Base-by-base conservation (phyloP, 2,329 filamentous ascomycete genomes). In the Sordariomycetes sp. region DNA sequence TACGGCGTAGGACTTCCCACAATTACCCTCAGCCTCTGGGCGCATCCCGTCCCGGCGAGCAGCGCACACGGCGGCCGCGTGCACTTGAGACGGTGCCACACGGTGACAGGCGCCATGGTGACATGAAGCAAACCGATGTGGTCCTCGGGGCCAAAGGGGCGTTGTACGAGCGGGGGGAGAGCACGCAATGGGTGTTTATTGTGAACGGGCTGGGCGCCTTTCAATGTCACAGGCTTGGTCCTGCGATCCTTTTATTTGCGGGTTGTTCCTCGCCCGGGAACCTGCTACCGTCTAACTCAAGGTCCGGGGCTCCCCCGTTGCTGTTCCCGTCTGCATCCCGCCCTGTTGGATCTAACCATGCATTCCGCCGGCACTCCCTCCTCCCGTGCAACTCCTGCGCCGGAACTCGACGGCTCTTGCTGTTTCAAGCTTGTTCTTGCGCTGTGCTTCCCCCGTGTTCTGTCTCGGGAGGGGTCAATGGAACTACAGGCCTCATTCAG, bases 21-120 rank as follows among this genome's bases (percentile, higher is more conserved):
- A n/a, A 8, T n/a, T 7, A 18, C 40, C 5, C 40, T 46, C 40
- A n/a, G 18, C 7, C n/a, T 14, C 16, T 3, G 40, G 40, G 40
- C 6, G n/a, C 40, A 46, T 8, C 16, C 16, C 6, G 40, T 46
- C 40, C 37, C 14, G 40, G 40, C 16, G 16, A 50, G 46, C 8
- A 50, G 46, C 46, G 46, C 46, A 50, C 46, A 50, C 12, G 54
- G 25, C 54, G 35, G 37, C 54, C 35, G 54, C 54, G 35, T 55
- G 37, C 37, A 46, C 37, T 55, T 46, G 34, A 55, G 54, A 55
- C 35, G 32, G 54, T 55, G 14, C 28, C 37, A 55, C 54, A 32
- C 14, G 37, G 24, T 43, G 54, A 55, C 34, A 43, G 40, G 37
- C 16, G 16, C 35, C 54, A 28, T 12, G 37, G 37, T 55, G 28